These are phyloP conservation scores for Lipomyces kockii DNA, from an alignment of 805 yeast genomes.

Conservation along the genomic window DNA sequence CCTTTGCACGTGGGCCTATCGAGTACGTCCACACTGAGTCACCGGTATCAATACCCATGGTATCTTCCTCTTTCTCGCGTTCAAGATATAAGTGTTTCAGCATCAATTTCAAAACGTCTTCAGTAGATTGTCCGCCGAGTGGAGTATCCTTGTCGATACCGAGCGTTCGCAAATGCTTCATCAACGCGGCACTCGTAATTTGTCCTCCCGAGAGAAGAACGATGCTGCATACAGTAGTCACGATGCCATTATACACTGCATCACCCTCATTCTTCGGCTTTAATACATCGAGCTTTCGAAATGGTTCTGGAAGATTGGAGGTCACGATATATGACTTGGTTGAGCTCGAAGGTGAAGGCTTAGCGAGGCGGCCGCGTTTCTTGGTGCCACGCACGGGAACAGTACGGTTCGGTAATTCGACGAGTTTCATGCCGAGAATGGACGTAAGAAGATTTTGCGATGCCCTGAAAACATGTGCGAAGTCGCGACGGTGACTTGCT, in stretches of 20 bases:
- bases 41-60: constrained; percentile 10
- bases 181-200: constrained; percentile 17
- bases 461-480: constrained; percentile 17
- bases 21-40: constrained; percentile 25
- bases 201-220: constrained; percentile 27
- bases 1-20: constrained; percentile 33
- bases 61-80: constrained; percentile 26
- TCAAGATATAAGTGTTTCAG: constrained; percentile 31
- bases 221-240: constrained; percentile 17
- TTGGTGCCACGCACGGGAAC: constrained; percentile 9
- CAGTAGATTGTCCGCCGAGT: constrained; percentile 20
- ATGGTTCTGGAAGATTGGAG: constrained; percentile 18
- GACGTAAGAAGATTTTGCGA: constrained; percentile 22
- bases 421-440: constrained; percentile 24
- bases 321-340: constrained; percentile 18
- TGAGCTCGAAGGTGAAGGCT: constrained; percentile 1
- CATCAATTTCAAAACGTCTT: constrained; percentile 21
- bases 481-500: constrained; percentile 22
- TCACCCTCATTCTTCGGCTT: constrained; percentile 20
- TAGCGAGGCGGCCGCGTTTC: constrained; percentile 6
- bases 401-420: constrained; percentile 27
- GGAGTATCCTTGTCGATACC: constrained; percentile 24
- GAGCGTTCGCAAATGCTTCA: constrained; percentile 25
- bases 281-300: constrained; percentile 12
- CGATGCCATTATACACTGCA: constrained; percentile 21